Percentiles rank a stretch among this genome's conserved stretches.
Evolutionary conservation across 2,329 filamentous ascomycete species (phyloP).

Genomic region (Cordyceps farinosa): DNA sequence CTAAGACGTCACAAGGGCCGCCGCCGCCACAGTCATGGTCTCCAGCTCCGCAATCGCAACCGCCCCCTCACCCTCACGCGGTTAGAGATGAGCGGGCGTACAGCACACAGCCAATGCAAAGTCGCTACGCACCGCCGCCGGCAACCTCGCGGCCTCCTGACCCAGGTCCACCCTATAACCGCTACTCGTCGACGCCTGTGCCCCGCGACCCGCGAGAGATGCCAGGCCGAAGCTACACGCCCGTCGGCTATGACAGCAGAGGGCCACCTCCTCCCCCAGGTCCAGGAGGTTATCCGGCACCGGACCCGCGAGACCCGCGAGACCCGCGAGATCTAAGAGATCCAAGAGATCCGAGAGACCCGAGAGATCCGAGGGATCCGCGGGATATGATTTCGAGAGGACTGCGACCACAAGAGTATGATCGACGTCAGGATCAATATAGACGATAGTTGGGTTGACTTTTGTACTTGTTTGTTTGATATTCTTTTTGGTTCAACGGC

Average conservation of each 20-base stretch:
- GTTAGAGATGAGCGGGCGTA: slow-evolving; percentile 38
- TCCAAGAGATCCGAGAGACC: slow-evolving; percentile 30
- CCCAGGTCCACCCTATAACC: slow-evolving; percentile 39
- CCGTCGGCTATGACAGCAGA: slow-evolving; percentile 41
- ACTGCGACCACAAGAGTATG: slow-evolving; percentile 44
- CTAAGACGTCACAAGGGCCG: slow-evolving; percentile 33
- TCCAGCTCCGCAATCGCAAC: slow-evolving; percentile 29
- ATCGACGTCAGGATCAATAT: slow-evolving; percentile 43
- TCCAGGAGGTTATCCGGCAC: slow-evolving; percentile 21
- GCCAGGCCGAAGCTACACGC: slow-evolving; percentile 45
- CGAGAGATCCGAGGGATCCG: slow-evolving; percentile 34
- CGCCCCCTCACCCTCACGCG: slow-evolving; percentile 29
- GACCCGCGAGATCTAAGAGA: slow-evolving; percentile 29
- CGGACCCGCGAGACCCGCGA: slow-evolving; percentile 29
- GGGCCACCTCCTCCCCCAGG: slow-evolving; percentile 30
- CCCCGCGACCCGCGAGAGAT: slow-evolving; percentile 41
- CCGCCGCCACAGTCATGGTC: slow-evolving; percentile 34
- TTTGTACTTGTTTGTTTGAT: background rate
- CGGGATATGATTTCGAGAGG: slow-evolving; percentile 42
- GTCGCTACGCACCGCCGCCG: slow-evolving; percentile 35
- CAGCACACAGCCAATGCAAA: slow-evolving; percentile 35
- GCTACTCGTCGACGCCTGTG: slow-evolving; percentile 43
- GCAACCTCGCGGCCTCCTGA: slow-evolving; percentile 39
- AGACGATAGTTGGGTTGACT: slow-evolving; percentile 32
- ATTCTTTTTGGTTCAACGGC: background rate